Conservation (phyloP, 352 stramenopile species). For the Phytophthora ohioensis region DNA sequence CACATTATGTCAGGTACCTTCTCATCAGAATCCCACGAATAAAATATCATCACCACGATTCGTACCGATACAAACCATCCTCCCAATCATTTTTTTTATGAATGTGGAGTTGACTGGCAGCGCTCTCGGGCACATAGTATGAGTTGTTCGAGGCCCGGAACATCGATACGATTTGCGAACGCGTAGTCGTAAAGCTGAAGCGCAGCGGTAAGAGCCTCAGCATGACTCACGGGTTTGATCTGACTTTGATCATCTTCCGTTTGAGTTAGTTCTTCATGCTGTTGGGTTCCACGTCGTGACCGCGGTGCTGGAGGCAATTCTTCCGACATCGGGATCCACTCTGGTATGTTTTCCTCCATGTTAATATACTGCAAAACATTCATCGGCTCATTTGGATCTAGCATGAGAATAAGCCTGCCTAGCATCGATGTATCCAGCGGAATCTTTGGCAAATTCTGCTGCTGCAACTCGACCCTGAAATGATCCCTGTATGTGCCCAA, state of each 20-base stretch:
- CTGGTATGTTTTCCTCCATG: slow-evolving; percentile 22
- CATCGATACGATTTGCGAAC: slow-evolving; percentile 33
- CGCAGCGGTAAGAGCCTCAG: slow-evolving; percentile 24
- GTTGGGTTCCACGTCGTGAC: slow-evolving; percentile 22
- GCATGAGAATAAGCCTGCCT: slow-evolving; percentile 14
- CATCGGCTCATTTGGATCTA: slow-evolving; percentile 16
- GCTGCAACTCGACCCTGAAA: slow-evolving; percentile 22
- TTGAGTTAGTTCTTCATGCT: background rate
- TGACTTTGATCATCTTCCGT: background rate
- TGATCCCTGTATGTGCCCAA: slow-evolving; percentile 25
- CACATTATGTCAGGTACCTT: too few relatives aligned
- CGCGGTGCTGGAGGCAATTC: slow-evolving; percentile 22
- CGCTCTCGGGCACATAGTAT: slow-evolving; percentile 23
- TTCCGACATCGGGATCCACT: slow-evolving; percentile 20
- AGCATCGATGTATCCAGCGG: slow-evolving; percentile 16
- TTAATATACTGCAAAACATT: slow-evolving; percentile 28
- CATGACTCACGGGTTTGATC: slow-evolving; percentile 16
- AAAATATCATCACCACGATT: too few relatives aligned
- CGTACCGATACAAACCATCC: too few relatives aligned
- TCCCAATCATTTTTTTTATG: too few relatives aligned
- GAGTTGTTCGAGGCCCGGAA: slow-evolving; percentile 15
- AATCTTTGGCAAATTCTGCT: slow-evolving; percentile 13
- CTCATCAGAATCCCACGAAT: too few relatives aligned
- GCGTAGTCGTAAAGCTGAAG: slow-evolving; percentile 28
- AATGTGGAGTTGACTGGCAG: slow-evolving; percentile 3